Base-by-base conservation (phyloP, 768 basidiomycete genomes). In the Lepiota venenata region DNA sequence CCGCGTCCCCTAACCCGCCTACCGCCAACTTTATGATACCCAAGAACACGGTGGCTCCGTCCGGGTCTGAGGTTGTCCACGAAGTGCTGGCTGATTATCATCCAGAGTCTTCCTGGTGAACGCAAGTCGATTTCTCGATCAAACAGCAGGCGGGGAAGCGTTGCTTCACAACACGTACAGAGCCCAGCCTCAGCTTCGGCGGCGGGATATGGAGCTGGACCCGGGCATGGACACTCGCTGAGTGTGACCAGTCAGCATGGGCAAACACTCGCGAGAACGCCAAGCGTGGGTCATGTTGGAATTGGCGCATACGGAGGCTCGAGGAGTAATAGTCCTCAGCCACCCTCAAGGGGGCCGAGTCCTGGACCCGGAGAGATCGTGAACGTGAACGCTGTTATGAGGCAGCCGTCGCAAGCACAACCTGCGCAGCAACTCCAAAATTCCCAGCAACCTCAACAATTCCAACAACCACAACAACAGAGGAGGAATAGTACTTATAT, bases 61-160 rank as follows among this genome's bases (percentile, higher is more conserved):
- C 75, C 6, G 76, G 77, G 1, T 66, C 75, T 38, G 77, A 83
- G n/a, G 75, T 81, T 0, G 82, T 92, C 15, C 85, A 89, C 52
- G 81, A 84, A n/a, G 84, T 93, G 7, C 69, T 93, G 14, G 74
- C 75, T 0, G 79, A 84, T 58, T 98, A 98, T 63, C 81, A 86
- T n/a, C 22, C 92, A 93, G 62, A 82, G 87, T 1, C 80, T 98
- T 65, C 95, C 94, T 6, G 94, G 93, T 3, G 95, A 97, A 66
- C 74, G 80, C 47, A 84, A 80, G 68, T 74, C 78, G 7, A 71
- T 81, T 21, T 84, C 81, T 63, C 71, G 81, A 42, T 74, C 76
- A 47, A 80, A 76, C 58, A 87, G 80, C 61, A 64, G 72, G 58
- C 67, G 70, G 39, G 66, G 71, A 43, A 70, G 75, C 52, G 71